Percentiles rank a stretch among this genome's conserved stretches.
These are phyloP conservation scores for Kluyveromyces dobzhanskii DNA, from an alignment of 805 yeast genomes.

Conservation along the genomic window DNA sequence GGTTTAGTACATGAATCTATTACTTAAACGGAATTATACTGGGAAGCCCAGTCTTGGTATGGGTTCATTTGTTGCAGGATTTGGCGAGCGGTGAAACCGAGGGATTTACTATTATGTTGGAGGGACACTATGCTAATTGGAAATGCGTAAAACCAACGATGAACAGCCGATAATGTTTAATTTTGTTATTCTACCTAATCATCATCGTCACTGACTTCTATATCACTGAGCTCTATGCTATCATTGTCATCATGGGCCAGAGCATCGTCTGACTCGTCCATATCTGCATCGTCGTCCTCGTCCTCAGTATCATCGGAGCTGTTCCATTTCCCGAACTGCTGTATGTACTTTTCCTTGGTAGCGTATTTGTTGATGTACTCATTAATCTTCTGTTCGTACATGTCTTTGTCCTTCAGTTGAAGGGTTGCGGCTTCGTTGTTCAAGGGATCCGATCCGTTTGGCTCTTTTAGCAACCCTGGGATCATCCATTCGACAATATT, in stretches of 20 bases:
- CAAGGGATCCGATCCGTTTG: constrained; percentile 90
- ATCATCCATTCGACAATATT: constrained; percentile 89
- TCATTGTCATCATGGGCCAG: constrained; percentile 1
- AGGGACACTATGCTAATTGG: too few relatives aligned
- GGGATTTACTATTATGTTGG: too few relatives aligned
- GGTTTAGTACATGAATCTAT: too few relatives aligned
- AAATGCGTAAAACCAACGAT: too few relatives aligned
- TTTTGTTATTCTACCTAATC: too few relatives aligned
- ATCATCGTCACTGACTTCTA: constrained; percentile 24
- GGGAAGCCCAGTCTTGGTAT: too few relatives aligned
- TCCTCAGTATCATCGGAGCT: constrained; percentile 43
- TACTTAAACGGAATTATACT: too few relatives aligned
- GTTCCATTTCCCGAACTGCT: constrained; percentile 39
- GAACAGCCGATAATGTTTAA: not conserved
- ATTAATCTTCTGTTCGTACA: constrained; percentile 62
- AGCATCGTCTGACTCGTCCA: constrained; percentile 11
- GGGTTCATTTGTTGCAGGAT: too few relatives aligned
- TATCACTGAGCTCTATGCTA: constrained; percentile 23
- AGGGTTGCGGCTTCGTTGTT: constrained; percentile 84
- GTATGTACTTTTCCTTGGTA: constrained; percentile 31
- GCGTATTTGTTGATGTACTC: constrained; percentile 71
- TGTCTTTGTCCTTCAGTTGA: constrained; percentile 56
- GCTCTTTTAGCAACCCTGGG: constrained; percentile 86
- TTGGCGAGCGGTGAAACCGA: too few relatives aligned
- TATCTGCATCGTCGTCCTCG: constrained; percentile 20